Percentiles rank a stretch among this genome's conserved stretches.
Evolutionary conservation across 2,329 filamentous ascomycete genomes (phyloP).

Genomic region (Pezizomycotina sp.): DNA sequence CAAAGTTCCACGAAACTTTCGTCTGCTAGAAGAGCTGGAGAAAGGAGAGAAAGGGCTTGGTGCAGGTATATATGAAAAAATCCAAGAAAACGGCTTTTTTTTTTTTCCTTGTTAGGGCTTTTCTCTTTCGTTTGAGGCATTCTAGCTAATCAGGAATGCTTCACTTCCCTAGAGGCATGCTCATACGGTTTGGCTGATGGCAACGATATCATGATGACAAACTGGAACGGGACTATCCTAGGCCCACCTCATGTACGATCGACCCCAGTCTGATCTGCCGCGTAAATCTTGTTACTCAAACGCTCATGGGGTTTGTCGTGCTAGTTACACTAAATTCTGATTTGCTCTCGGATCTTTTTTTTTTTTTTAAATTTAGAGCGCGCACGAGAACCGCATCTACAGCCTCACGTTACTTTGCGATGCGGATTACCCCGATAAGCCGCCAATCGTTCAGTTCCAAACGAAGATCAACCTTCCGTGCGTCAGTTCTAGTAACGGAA

Average conservation of each 20-base stretch:
- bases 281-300: too few relatives aligned
- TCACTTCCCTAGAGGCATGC: constrained; percentile 55
- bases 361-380: constrained; percentile 43
- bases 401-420: constrained; percentile 94
- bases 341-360: too few relatives aligned
- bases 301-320: too few relatives aligned
- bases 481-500: constrained; percentile 63
- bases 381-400: constrained; percentile 97
- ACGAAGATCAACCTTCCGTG: constrained; percentile 94
- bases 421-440: constrained; percentile 69
- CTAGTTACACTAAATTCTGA: too few relatives aligned
- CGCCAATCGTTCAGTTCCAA: constrained; percentile 80
- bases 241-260: constrained; percentile 76
- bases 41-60: constrained; percentile 97
- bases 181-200: constrained; percentile 90
- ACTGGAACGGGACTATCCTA: constrained; percentile 97
- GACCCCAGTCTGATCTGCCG: constrained; percentile 2
- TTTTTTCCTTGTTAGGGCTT: background rate
- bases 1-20: constrained; percentile 88
- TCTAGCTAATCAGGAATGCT: constrained; percentile 9
- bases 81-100: constrained; percentile 6
- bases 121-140: background rate
- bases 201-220: constrained; percentile 89
- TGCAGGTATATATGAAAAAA: constrained; percentile 47
- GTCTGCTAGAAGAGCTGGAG: constrained; percentile 90